These are phyloP conservation scores for Pichia rugopelliculosa DNA, from an alignment of 805 yeast genomes.

Conservation along the genomic window DNA sequence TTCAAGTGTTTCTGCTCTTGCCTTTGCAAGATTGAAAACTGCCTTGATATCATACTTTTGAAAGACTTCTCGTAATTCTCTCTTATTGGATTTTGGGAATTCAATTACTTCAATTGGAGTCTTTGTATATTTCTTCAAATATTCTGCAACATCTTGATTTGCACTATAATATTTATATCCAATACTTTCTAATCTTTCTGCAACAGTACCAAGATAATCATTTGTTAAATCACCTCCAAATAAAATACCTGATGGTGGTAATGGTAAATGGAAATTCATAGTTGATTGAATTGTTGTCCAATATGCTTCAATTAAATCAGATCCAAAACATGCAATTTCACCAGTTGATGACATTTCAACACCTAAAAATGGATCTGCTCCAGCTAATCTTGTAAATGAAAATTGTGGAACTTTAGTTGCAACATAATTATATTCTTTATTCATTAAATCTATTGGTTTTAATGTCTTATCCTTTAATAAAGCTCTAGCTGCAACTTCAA, in stretches of 20 bases:
- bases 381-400: conserved; percentile 96
- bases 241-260: conserved; percentile 81
- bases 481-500: conserved; percentile 89
- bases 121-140: conserved; percentile 47
- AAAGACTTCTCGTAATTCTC: conserved; percentile 89
- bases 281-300: conserved; percentile 97
- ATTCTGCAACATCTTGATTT: conserved; percentile 60
- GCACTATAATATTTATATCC: conserved; percentile 83
- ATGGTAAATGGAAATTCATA: conserved; percentile 93
- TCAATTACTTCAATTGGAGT: conserved; percentile 58
- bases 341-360: conserved; percentile 99
- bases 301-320: conserved; percentile 79
- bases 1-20: conserved; percentile 75
- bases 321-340: conserved; percentile 96
- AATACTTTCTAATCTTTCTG: conserved; percentile 55
- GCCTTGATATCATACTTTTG: conserved; percentile 75
- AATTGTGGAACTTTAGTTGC: conserved; percentile 98
- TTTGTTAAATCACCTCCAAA: conserved; percentile 89
- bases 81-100: conserved; percentile 89
- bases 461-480: conserved; percentile 69
- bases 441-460: conserved; percentile 78
- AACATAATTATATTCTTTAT: conserved; percentile 64
- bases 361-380: conserved; percentile 98
- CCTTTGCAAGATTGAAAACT: conserved; percentile 86
- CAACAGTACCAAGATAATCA: conserved; percentile 67